Conservation (phyloP, 306 rosid species). For the Dryas alaskensis region DNA sequence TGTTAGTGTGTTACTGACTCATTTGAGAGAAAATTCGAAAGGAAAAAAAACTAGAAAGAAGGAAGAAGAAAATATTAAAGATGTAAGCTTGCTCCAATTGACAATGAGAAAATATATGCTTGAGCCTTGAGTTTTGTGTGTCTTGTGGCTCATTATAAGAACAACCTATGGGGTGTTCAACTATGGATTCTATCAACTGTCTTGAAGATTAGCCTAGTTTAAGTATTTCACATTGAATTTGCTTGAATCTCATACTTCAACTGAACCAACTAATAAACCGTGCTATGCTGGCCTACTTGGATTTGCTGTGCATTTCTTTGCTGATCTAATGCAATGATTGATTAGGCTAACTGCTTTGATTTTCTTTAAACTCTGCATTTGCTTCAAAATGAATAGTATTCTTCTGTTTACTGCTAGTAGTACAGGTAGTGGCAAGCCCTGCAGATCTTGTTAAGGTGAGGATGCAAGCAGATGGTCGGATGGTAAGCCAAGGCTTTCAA, state of each 20-base stretch:
- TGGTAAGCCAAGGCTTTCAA: conserved; percentile 56
- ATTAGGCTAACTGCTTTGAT: background rate
- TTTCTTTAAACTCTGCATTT: background rate
- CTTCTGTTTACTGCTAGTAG: conserved; percentile 37
- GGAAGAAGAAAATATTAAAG: background rate
- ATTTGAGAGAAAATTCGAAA: background rate
- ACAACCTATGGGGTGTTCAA: background rate
- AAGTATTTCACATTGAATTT: background rate
- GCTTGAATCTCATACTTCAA: background rate
- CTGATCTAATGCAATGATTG: background rate
- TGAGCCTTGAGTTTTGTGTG: background rate
- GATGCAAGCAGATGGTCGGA: conserved; percentile 81
- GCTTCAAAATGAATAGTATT: conserved; percentile 17
- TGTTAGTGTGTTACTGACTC: background rate
- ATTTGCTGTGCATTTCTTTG: background rate
- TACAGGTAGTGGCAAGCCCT: conserved; percentile 87
- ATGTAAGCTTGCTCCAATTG: background rate
- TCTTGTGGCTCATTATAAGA: background rate
- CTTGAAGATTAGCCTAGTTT: background rate
- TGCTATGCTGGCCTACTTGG: background rate
- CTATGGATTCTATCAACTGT: background rate
- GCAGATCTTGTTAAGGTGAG: conserved; percentile 96
- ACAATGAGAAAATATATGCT: background rate
- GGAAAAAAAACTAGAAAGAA: too few species aligned
- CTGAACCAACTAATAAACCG: background rate